Conservation (phyloP, 306 rosid species). For the Lathyrus aphaca region DNA sequence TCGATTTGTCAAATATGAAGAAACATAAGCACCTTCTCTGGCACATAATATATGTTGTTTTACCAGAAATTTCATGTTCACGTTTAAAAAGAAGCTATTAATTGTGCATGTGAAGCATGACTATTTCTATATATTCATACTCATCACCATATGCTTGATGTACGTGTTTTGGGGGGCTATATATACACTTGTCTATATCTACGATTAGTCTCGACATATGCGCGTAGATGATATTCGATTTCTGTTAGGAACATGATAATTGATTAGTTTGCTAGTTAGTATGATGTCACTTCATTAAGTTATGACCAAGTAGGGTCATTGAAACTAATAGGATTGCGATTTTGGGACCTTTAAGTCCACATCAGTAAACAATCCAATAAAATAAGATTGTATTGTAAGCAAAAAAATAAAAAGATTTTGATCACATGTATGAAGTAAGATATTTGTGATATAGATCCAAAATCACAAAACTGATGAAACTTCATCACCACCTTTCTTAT, state of each 20-base stretch:
- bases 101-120: constrained; percentile 42
- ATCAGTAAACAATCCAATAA: constrained; percentile 41
- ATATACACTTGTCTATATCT: not conserved
- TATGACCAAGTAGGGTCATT: constrained; percentile 41
- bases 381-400: constrained; percentile 59
- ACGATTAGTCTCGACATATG: too few relatives aligned
- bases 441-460: constrained; percentile 45
- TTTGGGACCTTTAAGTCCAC: constrained; percentile 43
- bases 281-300: constrained; percentile 55
- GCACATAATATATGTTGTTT: constrained; percentile 36
- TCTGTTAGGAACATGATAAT: not conserved
- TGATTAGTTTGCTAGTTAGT: constrained; percentile 41
- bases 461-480: constrained; percentile 44
- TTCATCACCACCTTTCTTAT: constrained; percentile 42
- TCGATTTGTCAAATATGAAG: constrained; percentile 49
- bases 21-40: constrained; percentile 47
- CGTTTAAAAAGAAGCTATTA: constrained; percentile 50
- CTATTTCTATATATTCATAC: constrained; percentile 19
- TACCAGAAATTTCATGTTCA: constrained; percentile 46
- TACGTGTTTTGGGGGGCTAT: constrained; percentile 24
- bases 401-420: constrained; percentile 45
- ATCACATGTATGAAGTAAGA: constrained; percentile 49
- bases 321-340: constrained; percentile 46
- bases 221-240: too few relatives aligned
- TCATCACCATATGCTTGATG: constrained; percentile 36